Percentiles rank a stretch among this genome's conserved stretches.
These are phyloP conservation scores for Boletellus emodensis DNA, from an alignment of 768 basidiomycete species.

Conservation along the genomic window DNA sequence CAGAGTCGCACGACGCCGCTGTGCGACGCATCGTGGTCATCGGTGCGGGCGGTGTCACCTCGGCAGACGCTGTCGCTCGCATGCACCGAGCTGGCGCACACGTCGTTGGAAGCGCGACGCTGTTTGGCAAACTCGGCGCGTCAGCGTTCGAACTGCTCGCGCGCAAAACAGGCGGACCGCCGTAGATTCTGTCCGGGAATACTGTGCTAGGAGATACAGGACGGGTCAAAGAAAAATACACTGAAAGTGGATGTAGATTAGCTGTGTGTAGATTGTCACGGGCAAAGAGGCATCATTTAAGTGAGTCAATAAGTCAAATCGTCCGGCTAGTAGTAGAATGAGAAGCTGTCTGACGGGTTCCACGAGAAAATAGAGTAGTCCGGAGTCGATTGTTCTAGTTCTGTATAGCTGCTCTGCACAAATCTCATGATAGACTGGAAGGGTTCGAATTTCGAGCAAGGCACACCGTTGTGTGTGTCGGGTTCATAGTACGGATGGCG, in stretches of 20 bases:
- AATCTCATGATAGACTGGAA: constrained; percentile 15
- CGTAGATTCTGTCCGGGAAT: constrained; percentile 5
- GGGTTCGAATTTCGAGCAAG: constrained; percentile 1
- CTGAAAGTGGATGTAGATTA: constrained; percentile 14
- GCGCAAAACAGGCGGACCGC: not conserved
- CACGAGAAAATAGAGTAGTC: constrained; percentile 23
- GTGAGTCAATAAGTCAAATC: constrained; percentile 27
- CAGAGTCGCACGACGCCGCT: constrained; percentile 35
- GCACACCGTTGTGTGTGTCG: not conserved
- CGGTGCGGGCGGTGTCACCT: constrained; percentile 80
- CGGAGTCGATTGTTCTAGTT: constrained; percentile 6
- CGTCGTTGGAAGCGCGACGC: constrained; percentile 63
- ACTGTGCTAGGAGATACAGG: constrained; percentile 14
- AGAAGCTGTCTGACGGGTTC: constrained; percentile 19
- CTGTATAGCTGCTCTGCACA: not conserved
- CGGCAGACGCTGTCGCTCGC: constrained; percentile 51
- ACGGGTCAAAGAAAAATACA: constrained; percentile 19
- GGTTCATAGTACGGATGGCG: constrained; percentile 7
- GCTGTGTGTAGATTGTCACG: constrained; percentile 11
- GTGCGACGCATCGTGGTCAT: constrained; percentile 56
- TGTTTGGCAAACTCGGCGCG: constrained; percentile 52
- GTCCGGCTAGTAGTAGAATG: constrained; percentile 19
- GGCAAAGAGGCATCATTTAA: constrained; percentile 7
- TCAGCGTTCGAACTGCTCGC: constrained; percentile 47
- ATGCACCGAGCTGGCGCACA: constrained; percentile 76